Percentiles rank a stretch among this genome's conserved stretches.
These are phyloP conservation scores for Scedosporium apiospermum DNA, from an alignment of 2,329 filamentous ascomycete species.

Conservation along the genomic window DNA sequence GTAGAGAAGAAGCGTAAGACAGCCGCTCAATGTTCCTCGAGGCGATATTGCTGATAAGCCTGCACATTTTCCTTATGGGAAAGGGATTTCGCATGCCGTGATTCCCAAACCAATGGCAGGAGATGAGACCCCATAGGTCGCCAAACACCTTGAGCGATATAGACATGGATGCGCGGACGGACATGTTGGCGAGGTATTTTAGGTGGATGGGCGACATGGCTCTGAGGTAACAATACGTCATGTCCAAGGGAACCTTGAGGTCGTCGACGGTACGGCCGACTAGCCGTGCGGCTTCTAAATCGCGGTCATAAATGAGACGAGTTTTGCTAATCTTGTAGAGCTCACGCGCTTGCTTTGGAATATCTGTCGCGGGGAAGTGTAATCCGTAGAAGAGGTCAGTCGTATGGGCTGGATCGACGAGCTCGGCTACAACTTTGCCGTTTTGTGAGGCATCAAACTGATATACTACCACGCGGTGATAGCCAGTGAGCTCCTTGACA, in stretches of 20 bases:
- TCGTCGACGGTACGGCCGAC: constrained; percentile 71
- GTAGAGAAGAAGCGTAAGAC: constrained; percentile 74
- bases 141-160: constrained; percentile 82
- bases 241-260: constrained; percentile 65
- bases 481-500: constrained; percentile 81
- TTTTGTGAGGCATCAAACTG: constrained; percentile 80
- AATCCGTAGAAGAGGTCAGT: constrained; percentile 80
- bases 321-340: constrained; percentile 87
- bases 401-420: constrained; percentile 71
- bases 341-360: constrained; percentile 77
- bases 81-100: constrained; percentile 86
- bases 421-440: constrained; percentile 76
- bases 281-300: constrained; percentile 67
- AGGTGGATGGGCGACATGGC: constrained; percentile 87
- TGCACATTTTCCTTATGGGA: constrained; percentile 85
- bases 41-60: constrained; percentile 74
- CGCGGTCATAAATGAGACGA: constrained; percentile 75
- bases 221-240: constrained; percentile 75
- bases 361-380: constrained; percentile 82
- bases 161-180: constrained; percentile 87
- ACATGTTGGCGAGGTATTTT: constrained; percentile 84
- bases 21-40: constrained; percentile 81
- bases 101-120: constrained; percentile 71
- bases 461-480: constrained; percentile 88
- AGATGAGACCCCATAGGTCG: constrained; percentile 80